phyloP scores from a whole-genome alignment of 1,284 basidiomycete genomes.

The Megacollybia platyphylla region DNA sequence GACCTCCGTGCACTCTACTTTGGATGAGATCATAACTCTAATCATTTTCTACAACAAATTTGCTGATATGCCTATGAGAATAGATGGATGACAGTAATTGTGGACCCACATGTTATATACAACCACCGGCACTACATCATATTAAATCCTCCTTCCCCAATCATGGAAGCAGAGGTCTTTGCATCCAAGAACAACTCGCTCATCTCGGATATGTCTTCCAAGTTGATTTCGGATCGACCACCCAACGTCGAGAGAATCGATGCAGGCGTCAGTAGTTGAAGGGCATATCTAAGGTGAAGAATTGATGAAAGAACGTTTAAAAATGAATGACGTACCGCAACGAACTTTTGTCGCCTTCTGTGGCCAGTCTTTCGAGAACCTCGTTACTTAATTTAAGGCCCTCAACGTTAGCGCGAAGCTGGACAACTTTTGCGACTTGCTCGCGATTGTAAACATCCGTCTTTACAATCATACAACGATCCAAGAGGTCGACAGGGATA shows the following conservation, averaged over 20 bases:
- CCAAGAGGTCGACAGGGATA: conserved; percentile 86
- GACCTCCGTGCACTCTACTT: no score
- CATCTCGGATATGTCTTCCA: conserved; percentile 87
- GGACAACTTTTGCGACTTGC: conserved; percentile 82
- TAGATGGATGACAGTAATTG: no score
- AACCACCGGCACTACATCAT: background rate
- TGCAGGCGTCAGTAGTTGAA: conserved; percentile 87
- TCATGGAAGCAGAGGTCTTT: conserved; percentile 61
- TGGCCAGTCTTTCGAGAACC: conserved; percentile 74
- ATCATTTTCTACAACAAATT: no score
- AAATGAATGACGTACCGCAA: conserved; percentile 46
- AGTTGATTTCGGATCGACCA: conserved; percentile 41
- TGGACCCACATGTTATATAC: background rate
- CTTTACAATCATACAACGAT: conserved; percentile 95
- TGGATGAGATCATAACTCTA: no score
- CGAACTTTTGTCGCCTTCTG: conserved; percentile 76
- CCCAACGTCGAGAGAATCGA: conserved; percentile 76
- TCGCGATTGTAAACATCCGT: conserved; percentile 78
- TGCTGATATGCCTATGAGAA: no score
- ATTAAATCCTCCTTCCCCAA: conserved; percentile 17
- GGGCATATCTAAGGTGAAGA: conserved; percentile 54
- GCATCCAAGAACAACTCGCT: conserved; percentile 92
- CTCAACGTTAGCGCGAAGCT: conserved; percentile 79
- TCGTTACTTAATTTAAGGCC: conserved; percentile 68
- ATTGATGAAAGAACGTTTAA: conserved; percentile 3